Percentiles rank a stretch among this genome's conserved stretches.
phyloP scores from a whole-genome alignment of 257 asterid species.

The Nicotiana tomentosiformis region DNA sequence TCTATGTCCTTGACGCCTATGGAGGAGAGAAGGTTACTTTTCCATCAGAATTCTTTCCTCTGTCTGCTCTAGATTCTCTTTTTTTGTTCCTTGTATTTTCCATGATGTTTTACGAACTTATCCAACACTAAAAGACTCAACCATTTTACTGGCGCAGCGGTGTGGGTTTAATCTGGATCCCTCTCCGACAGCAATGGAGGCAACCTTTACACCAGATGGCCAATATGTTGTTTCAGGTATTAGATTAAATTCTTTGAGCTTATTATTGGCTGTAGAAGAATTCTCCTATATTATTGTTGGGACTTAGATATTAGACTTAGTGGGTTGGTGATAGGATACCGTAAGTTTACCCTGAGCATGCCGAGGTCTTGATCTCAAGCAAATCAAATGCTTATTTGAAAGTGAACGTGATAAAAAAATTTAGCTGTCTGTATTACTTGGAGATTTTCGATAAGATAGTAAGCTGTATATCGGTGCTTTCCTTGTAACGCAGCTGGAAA shows the following conservation, averaged over 20 bases:
- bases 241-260: neutral
- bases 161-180: conserved; percentile 80
- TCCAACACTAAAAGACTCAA: neutral
- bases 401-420: neutral
- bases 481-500: neutral
- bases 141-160: conserved; percentile 38
- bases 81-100: neutral
- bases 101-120: neutral
- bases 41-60: conserved; percentile 2
- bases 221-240: conserved; percentile 86
- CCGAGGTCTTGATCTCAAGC: neutral
- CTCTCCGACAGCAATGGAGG: conserved; percentile 62
- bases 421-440: neutral
- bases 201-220: conserved; percentile 95
- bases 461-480: neutral
- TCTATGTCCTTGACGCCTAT: conserved; percentile 89
- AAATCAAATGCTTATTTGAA: neutral
- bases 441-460: neutral
- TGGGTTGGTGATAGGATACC: neutral
- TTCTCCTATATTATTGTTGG: neutral
- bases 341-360: neutral
- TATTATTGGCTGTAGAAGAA: neutral
- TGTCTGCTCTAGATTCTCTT: neutral
- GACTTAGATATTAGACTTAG: neutral
- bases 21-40: conserved; percentile 84